Evolutionary conservation across 441 rosid genomes (phyloP).

Genomic region (Pelargonium citronellum): DNA sequence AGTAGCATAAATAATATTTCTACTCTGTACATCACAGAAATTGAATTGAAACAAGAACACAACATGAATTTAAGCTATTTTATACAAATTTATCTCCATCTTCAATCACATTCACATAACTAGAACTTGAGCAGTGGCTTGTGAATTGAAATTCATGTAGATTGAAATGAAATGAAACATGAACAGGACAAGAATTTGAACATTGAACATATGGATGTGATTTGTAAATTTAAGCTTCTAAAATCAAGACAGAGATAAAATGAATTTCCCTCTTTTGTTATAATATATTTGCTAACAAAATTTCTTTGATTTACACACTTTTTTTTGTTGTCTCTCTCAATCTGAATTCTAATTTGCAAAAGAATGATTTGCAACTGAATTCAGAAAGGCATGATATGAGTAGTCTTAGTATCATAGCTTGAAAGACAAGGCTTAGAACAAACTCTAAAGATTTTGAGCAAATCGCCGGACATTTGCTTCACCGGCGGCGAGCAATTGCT

Average conservation of each 20-base stretch:
- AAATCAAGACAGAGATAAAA: slow-evolving; percentile 10
- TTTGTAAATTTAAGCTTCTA: background rate
- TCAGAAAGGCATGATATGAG: slow-evolving; percentile 90
- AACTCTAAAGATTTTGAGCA: slow-evolving; percentile 54
- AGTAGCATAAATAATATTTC: too few relatives aligned
- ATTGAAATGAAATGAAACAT: background rate
- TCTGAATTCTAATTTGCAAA: slow-evolving; percentile 1
- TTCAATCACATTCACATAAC: too few relatives aligned
- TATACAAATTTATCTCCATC: too few relatives aligned
- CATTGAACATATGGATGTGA: background rate
- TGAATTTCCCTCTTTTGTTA: slow-evolving; percentile 16
- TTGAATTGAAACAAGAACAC: too few relatives aligned
- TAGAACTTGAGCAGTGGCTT: too few relatives aligned
- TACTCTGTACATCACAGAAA: too few relatives aligned
- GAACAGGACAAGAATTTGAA: background rate
- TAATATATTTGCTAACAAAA: slow-evolving; percentile 35
- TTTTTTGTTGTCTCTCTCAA: background rate
- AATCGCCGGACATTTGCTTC: slow-evolving; percentile 61
- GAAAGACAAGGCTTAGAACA: slow-evolving; percentile 49
- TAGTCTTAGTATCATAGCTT: slow-evolving; percentile 72
- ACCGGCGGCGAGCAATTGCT: slow-evolving; percentile 66
- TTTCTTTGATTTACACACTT: slow-evolving; percentile 32
- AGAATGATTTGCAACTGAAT: background rate
- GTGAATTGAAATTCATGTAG: too few relatives aligned
- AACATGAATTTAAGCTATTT: too few relatives aligned